A percentile compares a stretch with the other conserved stretches of the same genome.
Conservation (phyloP, 2,329 filamentous ascomycete species). For the Elsinoe necatrix region DNA sequence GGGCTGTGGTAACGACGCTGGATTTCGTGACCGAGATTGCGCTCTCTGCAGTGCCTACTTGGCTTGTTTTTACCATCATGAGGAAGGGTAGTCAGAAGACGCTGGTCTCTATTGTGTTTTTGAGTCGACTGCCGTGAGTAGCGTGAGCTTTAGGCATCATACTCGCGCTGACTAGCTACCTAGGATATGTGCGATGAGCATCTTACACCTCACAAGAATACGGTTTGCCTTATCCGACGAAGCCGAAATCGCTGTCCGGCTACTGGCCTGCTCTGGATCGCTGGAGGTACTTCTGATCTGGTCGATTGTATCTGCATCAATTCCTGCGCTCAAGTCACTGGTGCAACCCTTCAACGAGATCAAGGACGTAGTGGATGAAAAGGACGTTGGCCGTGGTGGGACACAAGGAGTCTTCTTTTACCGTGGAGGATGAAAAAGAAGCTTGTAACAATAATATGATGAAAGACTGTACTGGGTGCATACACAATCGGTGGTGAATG, state of each 20-base stretch:
- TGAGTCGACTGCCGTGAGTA: conserved; percentile 12
- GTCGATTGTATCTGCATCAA: conserved; percentile 17
- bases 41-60: conserved; percentile 14
- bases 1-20: conserved; percentile 14
- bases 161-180: not conserved
- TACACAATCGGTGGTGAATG: not conserved
- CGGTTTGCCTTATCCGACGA: not conserved
- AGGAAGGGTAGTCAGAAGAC: conserved; percentile 15
- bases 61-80: conserved; percentile 16
- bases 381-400: not conserved
- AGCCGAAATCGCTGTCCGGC: not conserved
- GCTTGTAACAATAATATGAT: not conserved
- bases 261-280: not conserved
- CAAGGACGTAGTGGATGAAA: conserved; percentile 4
- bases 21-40: conserved; percentile 17
- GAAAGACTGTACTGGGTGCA: not conserved
- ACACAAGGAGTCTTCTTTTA: conserved; percentile 6
- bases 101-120: conserved; percentile 9
- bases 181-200: conserved; percentile 2
- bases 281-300: conserved; percentile 12
- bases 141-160: not conserved
- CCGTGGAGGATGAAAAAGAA: not conserved
- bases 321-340: conserved; percentile 17
- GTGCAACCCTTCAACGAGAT: conserved; percentile 17
- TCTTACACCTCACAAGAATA: conserved; percentile 1